These are phyloP conservation scores for Rhodotorula sp. DNA, from an alignment of 1,284 basidiomycete species.

Conservation along the genomic window DNA sequence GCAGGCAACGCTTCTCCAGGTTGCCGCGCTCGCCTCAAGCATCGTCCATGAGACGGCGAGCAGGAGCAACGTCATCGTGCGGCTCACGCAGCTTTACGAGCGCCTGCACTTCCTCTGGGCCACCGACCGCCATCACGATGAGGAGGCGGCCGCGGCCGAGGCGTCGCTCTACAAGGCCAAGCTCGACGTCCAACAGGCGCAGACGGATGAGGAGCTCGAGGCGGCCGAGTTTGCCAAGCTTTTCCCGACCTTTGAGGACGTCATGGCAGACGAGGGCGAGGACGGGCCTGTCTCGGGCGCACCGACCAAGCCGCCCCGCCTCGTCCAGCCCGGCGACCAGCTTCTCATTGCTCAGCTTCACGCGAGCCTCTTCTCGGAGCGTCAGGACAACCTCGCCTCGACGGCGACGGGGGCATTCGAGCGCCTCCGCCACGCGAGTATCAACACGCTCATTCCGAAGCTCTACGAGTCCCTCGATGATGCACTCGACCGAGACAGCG, in stretches of 20 bases:
- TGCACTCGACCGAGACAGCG: constrained; percentile 28
- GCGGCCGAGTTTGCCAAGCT: constrained; percentile 45
- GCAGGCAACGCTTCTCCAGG: constrained; percentile 38
- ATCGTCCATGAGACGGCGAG: constrained; percentile 14
- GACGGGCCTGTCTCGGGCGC: constrained; percentile 29
- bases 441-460: constrained; percentile 29
- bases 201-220: constrained; percentile 64
- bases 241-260: constrained; percentile 52
- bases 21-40: constrained; percentile 26
- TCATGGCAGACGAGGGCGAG: constrained; percentile 58
- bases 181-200: constrained; percentile 61
- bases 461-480: constrained; percentile 38
- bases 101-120: constrained; percentile 78
- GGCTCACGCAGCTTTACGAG: constrained; percentile 60
- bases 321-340: constrained; percentile 36
- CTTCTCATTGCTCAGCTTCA: constrained; percentile 31
- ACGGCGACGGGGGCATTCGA: constrained; percentile 15
- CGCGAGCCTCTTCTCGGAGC: constrained; percentile 22
- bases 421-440: constrained; percentile 15
- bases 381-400: background rate
- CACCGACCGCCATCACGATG: constrained; percentile 71
- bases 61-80: constrained; percentile 51
- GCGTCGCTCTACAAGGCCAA: constrained; percentile 78
- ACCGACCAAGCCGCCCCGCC: constrained; percentile 4
- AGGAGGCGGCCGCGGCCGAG: constrained; percentile 65